Evolutionary conservation across 2,329 filamentous ascomycete species (phyloP).

Genomic region (Rutstroemia sp.): DNA sequence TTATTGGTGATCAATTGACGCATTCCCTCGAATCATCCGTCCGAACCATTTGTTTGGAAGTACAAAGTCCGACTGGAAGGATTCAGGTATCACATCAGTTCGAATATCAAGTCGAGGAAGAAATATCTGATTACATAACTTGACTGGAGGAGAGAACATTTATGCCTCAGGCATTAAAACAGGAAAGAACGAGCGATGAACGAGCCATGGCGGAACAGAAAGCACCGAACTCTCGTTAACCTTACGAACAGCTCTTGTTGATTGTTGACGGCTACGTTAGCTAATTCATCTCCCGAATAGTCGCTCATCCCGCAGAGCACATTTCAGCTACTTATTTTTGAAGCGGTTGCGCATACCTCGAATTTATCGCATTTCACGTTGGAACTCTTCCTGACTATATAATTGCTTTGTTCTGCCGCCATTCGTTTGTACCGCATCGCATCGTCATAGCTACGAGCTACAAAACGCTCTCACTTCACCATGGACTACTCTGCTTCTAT

Average conservation of each 20-base stretch:
- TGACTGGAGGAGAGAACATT: too few species aligned
- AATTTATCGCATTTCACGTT: neutral
- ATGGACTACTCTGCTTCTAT: slow-evolving; percentile 62
- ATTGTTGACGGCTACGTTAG: slow-evolving; percentile 5
- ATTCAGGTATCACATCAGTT: too few species aligned
- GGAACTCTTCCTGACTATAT: neutral
- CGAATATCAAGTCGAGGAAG: too few species aligned
- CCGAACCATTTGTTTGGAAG: neutral
- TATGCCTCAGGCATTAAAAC: too few species aligned
- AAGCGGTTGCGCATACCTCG: slow-evolving; percentile 5
- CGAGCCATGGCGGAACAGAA: neutral
- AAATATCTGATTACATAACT: too few species aligned
- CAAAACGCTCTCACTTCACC: slow-evolving; percentile 9
- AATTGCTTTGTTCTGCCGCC: slow-evolving; percentile 6
- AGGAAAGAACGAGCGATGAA: neutral
- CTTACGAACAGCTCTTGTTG: neutral
- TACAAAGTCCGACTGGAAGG: neutral
- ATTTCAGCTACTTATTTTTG: neutral
- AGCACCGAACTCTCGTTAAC: neutral
- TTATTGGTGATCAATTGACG: slow-evolving; percentile 18
- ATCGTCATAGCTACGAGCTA: slow-evolving; percentile 11
- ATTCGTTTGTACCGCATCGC: neutral
- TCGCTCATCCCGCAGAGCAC: neutral
- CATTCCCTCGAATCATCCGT: slow-evolving; percentile 20
- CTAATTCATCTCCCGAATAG: neutral